Evolutionary conservation across 2,329 filamentous ascomycete species (phyloP).

Genomic region (Fusarium tupiense): DNA sequence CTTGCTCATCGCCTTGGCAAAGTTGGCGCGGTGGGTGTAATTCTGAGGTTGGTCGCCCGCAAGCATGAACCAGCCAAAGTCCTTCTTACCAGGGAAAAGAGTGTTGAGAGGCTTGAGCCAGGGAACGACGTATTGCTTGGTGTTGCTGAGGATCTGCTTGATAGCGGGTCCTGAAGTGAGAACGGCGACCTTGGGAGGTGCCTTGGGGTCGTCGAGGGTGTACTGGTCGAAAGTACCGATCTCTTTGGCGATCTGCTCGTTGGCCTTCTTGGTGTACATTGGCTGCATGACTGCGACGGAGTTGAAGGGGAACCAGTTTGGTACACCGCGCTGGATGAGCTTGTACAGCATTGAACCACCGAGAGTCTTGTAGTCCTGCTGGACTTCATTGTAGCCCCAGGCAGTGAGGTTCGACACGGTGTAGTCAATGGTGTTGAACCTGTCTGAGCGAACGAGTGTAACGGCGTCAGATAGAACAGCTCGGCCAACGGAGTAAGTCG

Average conservation of each 20-base stretch:
- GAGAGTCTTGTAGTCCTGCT: conserved; percentile 47
- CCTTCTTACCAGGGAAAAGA: conserved; percentile 50
- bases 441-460: conserved; percentile 66
- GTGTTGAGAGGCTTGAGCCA: conserved; percentile 47
- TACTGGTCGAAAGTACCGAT: conserved; percentile 49
- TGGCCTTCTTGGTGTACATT: conserved; percentile 56
- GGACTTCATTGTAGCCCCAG: conserved; percentile 54
- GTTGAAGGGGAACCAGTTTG: conserved; percentile 56
- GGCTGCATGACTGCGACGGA: conserved; percentile 57
- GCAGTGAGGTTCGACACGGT: conserved; percentile 54
- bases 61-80: conserved; percentile 53
- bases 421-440: conserved; percentile 66
- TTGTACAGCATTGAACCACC: conserved; percentile 58
- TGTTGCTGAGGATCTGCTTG: conserved; percentile 46
- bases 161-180: conserved; percentile 42
- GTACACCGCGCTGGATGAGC: conserved; percentile 57
- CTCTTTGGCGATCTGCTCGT: conserved; percentile 51
- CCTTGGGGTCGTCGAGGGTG: conserved; percentile 49
- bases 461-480: conserved; percentile 69
- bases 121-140: conserved; percentile 47
- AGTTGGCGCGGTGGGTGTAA: conserved; percentile 43
- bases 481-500: conserved; percentile 62
- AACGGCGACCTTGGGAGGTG: conserved; percentile 45
- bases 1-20: conserved; percentile 48
- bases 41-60: conserved; percentile 49